A percentile compares a stretch with the other conserved stretches of the same genome.
phyloP scores from a whole-genome alignment of 2,329 filamentous ascomycete genomes.

The Scedosporium boydii region DNA sequence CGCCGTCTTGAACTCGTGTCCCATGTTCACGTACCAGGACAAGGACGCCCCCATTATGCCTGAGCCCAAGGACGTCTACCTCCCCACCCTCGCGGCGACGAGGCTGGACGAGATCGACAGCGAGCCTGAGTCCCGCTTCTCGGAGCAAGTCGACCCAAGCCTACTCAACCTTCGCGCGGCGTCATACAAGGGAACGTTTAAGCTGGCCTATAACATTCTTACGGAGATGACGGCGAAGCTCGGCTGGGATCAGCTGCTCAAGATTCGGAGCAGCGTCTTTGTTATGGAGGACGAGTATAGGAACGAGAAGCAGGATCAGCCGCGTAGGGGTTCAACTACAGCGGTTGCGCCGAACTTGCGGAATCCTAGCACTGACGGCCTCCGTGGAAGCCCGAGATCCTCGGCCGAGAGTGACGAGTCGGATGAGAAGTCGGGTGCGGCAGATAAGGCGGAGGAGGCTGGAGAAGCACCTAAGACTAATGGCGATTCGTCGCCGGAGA shows the following conservation, averaged over 20 bases:
- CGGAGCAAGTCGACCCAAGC: slow-evolving; percentile 80
- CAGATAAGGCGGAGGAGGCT: slow-evolving; percentile 14
- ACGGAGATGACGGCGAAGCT: slow-evolving; percentile 96
- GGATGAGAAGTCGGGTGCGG: slow-evolving; percentile 22
- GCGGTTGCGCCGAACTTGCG: slow-evolving; percentile 55
- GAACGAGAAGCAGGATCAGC: slow-evolving; percentile 65
- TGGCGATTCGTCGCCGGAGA: slow-evolving; percentile 50
- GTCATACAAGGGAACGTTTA: slow-evolving; percentile 88
- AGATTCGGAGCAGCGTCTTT: slow-evolving; percentile 92
- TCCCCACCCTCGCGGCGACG: slow-evolving; percentile 82
- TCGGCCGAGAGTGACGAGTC: slow-evolving; percentile 38
- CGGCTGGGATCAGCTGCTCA: slow-evolving; percentile 92
- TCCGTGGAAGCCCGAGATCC: slow-evolving; percentile 60
- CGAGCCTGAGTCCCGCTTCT: slow-evolving; percentile 69
- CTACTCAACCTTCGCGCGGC: slow-evolving; percentile 79
- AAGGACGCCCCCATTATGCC: slow-evolving; percentile 94
- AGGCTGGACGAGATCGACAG: slow-evolving; percentile 94
- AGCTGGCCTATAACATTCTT: slow-evolving; percentile 85
- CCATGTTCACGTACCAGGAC: slow-evolving; percentile 99
- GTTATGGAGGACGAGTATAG: slow-evolving; percentile 99
- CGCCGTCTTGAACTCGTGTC: slow-evolving; percentile 92
- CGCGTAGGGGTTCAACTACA: slow-evolving; percentile 16
- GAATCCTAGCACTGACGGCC: slow-evolving; percentile 69
- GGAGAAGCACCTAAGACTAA: slow-evolving; percentile 25
- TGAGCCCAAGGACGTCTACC: slow-evolving; percentile 75